Evolutionary conservation across 2,329 filamentous ascomycete species (phyloP).

Genomic region (Calonectria montana): DNA sequence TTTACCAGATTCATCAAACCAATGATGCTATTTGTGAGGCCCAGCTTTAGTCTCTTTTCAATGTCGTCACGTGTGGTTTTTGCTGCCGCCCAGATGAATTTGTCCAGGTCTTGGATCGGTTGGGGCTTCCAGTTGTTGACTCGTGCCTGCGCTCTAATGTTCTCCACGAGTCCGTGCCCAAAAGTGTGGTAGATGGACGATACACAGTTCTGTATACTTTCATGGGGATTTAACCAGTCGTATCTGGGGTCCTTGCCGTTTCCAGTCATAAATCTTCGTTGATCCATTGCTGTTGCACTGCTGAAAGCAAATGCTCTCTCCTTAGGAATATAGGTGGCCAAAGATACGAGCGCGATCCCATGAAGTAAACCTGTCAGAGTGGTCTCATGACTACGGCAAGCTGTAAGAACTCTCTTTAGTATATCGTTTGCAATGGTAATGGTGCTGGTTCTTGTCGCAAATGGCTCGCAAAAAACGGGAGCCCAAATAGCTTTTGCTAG

Average conservation of each 20-base stretch:
- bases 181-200: slow-evolving; percentile 12
- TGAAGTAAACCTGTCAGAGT: slow-evolving; percentile 8
- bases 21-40: neutral
- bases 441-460: slow-evolving; percentile 33
- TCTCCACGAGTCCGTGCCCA: neutral
- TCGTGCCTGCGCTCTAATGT: neutral
- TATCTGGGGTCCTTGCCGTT: slow-evolving; percentile 11
- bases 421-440: slow-evolving; percentile 30
- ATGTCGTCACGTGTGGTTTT: neutral
- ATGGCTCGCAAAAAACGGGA: slow-evolving; percentile 32
- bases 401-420: neutral
- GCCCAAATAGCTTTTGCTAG: slow-evolving; percentile 38
- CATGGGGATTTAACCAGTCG: slow-evolving; percentile 33
- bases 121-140: slow-evolving; percentile 4
- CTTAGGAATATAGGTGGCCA: neutral
- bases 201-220: slow-evolving; percentile 7
- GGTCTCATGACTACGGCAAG: neutral
- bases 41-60: neutral
- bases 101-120: neutral
- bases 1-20: neutral
- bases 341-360: neutral
- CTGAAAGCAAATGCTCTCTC: neutral
- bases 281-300: slow-evolving; percentile 16
- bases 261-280: slow-evolving; percentile 10
- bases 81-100: neutral